Evolutionary conservation across 192 early-diverging fungal genomes (phyloP), one percentile per base, ranked within the genome.

Genomic region (Spinellus fusiger): DNA sequence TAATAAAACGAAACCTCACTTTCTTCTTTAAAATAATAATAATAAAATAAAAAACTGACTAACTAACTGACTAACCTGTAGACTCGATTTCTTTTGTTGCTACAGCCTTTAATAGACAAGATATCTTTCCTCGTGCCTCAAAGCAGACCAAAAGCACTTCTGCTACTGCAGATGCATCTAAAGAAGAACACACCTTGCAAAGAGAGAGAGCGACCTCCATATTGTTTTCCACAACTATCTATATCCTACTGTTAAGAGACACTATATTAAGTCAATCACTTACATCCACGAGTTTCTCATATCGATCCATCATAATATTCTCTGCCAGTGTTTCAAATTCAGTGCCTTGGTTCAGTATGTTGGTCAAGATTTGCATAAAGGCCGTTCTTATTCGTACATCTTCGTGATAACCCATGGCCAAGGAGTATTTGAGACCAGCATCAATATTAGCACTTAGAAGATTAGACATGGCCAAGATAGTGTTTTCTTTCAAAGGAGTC

Each of bases 391-490:
- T 86, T 58, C 81, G 81, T 13, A 78, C 73, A 74, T 93, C 89
- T 64, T 89, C 89, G 68, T 92, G 83, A 61, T 91, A 93, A 10
- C 81, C 85, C 66, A 89, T 80, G 0, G 85, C 68, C 34, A 94
- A 65, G 32, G 88, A 87, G 65, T 82, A 86, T 69, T 86, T 82
- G 37, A 94, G 71, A 6, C 88, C 91, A 49, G 86, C 81, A 54
- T 91, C 91, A 50, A 93, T 73, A 73, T 94, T 94, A 8, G 86
- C 84, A 5, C 83, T 77, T 7, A 94, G 75, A 61, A 94, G 81
- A 62, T 91, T 85, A 23, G 89, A 88, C 38, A 94, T 66, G 0
- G 84, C 84, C 56, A 85, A 74, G 62, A 93, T 89, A 18, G 85
- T 79, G 31, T 71, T 65, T 18, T 89, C 82, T 47, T 85, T 86